Base-by-base conservation (phyloP, 2,329 filamentous ascomycete species). In the Colletotrichum viniferum region DNA sequence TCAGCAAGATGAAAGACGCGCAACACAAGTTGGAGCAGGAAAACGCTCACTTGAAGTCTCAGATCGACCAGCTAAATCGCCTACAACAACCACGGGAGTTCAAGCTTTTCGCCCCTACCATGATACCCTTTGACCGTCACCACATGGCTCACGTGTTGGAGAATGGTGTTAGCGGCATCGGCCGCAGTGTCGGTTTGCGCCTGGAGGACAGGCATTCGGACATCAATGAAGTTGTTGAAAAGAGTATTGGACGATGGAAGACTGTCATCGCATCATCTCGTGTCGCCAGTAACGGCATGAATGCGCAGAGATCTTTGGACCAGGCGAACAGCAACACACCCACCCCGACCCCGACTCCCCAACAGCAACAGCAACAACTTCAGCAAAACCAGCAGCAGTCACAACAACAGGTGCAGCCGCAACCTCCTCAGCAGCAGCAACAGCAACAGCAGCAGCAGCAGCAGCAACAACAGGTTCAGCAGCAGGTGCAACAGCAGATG, bases 231-330 rank as follows among this genome's bases (percentile, higher is more conserved):
- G 80, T 91, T 48, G 87, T 92, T 7, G 83, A 88, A 8, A 84
- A 85, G n/a, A 88, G 88, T 3, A 92, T 93, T 73, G 88, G 90
- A 58, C 86, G 90, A 34, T 93, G 92, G 92, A 93, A 92, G 82
- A 86, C 84, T 6, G 90, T 93, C 18, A 89, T 93, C 14, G 84
- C 87, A n/a, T 87, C 89, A 7, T 85, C 87, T 4, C 86, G 90
- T 55, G 84, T 83, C 6, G 81, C 83, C 4, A 79, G 79, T n/a
- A 77, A 77, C 18, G 89, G 90, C 21, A 86, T 92, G 83, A 83
- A 83, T 64, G 85, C 86, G 4, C 91, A 93, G 77, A 86, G 85
- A 60, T 78, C 88, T 3, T 81, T 92, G 14, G 86, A 88, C 21
- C 84, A 85, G 65, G 32, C 70, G 68, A 8, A 69, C 71, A 26